Percentiles rank a stretch among this genome's conserved stretches.
Conservation (phyloP, 192 early-diverging fungal species). For the Neocallimastix lanati region DNA sequence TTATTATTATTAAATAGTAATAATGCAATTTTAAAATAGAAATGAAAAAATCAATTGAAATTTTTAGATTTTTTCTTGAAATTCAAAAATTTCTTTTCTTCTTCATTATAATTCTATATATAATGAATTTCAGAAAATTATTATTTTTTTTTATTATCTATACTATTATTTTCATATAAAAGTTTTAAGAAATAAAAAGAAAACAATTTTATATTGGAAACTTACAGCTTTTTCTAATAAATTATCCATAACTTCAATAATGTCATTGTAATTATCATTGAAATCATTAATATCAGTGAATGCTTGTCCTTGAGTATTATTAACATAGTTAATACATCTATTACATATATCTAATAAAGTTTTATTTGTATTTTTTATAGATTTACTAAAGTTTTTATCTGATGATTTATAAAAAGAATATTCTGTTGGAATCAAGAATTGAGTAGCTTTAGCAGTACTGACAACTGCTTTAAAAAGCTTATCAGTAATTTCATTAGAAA, state of each 20-base stretch:
- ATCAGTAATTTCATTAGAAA: background rate
- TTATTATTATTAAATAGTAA: too few relatives aligned
- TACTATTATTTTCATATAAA: too few relatives aligned
- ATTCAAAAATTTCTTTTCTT: too few relatives aligned
- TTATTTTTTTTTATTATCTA: too few relatives aligned
- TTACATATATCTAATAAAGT: background rate
- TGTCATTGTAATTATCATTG: conserved; percentile 36
- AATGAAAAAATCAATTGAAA: too few relatives aligned
- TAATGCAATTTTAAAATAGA: too few relatives aligned
- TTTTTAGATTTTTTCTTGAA: too few relatives aligned
- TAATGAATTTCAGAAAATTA: too few relatives aligned
- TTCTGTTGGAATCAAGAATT: background rate
- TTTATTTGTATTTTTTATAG: background rate
- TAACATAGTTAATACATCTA: background rate
- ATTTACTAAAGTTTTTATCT: background rate
- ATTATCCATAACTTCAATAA: conserved; percentile 59
- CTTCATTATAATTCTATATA: too few relatives aligned
- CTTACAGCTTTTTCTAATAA: conserved; percentile 63
- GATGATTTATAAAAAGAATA: background rate
- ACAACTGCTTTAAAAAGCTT: background rate
- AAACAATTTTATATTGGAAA: background rate
- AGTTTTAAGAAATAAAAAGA: conserved; percentile 1
- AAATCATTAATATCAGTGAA: conserved; percentile 38
- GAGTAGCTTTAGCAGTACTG: background rate
- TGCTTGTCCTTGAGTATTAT: background rate